Base-by-base conservation (phyloP, 2,329 filamentous ascomycete genomes). In the Scedosporium dehoogii region DNA sequence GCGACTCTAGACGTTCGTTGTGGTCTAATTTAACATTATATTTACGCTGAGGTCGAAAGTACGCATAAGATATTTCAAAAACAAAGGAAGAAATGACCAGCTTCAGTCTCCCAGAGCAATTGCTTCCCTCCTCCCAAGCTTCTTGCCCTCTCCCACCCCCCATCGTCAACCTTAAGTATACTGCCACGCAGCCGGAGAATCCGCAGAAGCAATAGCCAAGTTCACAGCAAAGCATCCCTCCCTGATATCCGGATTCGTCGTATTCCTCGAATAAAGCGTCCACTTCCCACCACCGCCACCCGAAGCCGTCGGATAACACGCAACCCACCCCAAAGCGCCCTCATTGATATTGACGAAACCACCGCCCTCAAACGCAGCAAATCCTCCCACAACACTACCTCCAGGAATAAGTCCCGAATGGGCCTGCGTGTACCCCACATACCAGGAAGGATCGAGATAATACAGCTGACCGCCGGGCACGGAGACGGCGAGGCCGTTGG, bases 391-490 rank as follows among this genome's bases (percentile, higher is more conserved):
- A 18, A 63, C 64, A 56, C 70, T 69, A 2, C 71, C 71, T 2
- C 63, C 12, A 0, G 72, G 72, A 23, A 72, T 66, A 58, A 63
- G 60, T 2, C 70, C 71, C 63, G 71, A 73, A 62, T 74, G 73
- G 1, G 73, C 72, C 66, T 71, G 70, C 14, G 71, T 73, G 66
- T 72, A 72, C 14, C 64, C 69, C 23, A 74, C 64, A 41, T 67
- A 67, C 69, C 70, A 70, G 44, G 64, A 57, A 1, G 69, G 63
- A 27, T 67, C 67, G 9, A 74, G 66, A 64, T 71, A 74, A 51
- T 68, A 68, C 21, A 46, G 60, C 66, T 74, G 72, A 23, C 72
- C 72, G 61, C 73, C 72, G 4, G 72, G 72, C 7, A 74, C 72
- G 59, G 66, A 60, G 29, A 69, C 68, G 60, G 68, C 67, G 70